Percentiles rank a stretch among this genome's conserved stretches.
Conservation (phyloP, 108 stramenopile species). For the Nitzschia inconspicua region DNA sequence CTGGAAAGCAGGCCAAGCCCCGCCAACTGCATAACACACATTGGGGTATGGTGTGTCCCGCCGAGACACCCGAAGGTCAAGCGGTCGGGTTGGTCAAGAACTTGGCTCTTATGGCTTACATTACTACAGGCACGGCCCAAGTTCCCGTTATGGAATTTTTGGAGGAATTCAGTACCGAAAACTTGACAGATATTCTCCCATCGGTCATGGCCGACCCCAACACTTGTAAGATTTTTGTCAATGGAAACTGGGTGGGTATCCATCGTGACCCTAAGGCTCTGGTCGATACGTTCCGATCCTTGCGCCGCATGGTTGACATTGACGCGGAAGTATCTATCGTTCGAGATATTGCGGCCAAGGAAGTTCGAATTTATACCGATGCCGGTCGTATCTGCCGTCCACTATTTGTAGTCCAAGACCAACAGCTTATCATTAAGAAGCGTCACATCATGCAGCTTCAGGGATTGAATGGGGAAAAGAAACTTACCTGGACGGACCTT, state of each 20-base stretch:
- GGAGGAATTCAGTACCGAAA: conserved; percentile 94
- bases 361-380: conserved; percentile 98
- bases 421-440: conserved; percentile 81
- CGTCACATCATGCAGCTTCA: conserved; percentile 79
- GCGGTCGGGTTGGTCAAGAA: conserved; percentile 98
- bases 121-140: conserved; percentile 94
- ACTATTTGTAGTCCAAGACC: conserved; percentile 91
- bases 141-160: conserved; percentile 93
- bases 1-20: conserved; percentile 98
- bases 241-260: conserved; percentile 99
- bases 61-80: conserved; percentile 99
- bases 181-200: conserved; percentile 86
- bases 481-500: conserved; percentile 86
- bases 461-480: conserved; percentile 67
- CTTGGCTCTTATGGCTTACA: conserved; percentile 96
- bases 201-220: conserved; percentile 91
- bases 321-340: conserved; percentile 97
- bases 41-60: conserved; percentile 98
- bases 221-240: conserved; percentile 97
- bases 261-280: conserved; percentile 91
- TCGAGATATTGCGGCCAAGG: conserved; percentile 89
- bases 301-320: conserved; percentile 93
- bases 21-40: conserved; percentile 99
- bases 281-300: conserved; percentile 87
- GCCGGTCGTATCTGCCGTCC: conserved; percentile 98